Base-by-base conservation (phyloP, 257 asterid species). In the Mitragyna speciosa region DNA sequence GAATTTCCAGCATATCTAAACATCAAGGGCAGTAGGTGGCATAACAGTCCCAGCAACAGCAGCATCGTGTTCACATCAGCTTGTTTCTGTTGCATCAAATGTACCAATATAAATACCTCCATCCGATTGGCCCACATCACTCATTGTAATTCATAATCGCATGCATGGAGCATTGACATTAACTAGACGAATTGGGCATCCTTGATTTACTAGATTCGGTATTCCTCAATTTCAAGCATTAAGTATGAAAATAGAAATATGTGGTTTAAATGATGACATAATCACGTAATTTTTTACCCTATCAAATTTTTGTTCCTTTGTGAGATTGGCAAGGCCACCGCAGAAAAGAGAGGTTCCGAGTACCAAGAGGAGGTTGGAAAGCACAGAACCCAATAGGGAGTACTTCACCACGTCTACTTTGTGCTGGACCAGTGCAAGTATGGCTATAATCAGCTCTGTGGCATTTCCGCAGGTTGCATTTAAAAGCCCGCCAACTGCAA, bases 381-480 rank as follows among this genome's bases (percentile, higher is more conserved):
- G 97, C 0, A 95, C 82, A 45, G 99, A 95, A 58, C 99, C 99
- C 80, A 95, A 80, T 0, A 95, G 92, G 7, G 98, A 93, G 80
- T 90, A 93, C 43, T 95, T 95, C 14, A 95, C 96, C 6, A 95
- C 95, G 26, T 87, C 92, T 5, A 95, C 92, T 87, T 93, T 93
- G 90, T 87, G 81, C n/a, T 88, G 76, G 36, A 86, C 15, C 15
- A 95, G 80, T 33, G 99, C 99, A 59, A 93, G 82, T 24, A 95
- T 88, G 7, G 97, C 93, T 73, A 95, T 95, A 56, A 95, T 89
- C 48, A 95, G 89, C 88, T 95, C 99, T 0, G 99, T 95, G 0
- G 97, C 98, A 85, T 95, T 95, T 69, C 99, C 99, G 84, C 98
- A 95, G 43, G 99, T 95, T 41, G 99, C 99, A 82, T 95, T 95